Conservation (phyloP, 306 rosid species). For the Chamaecrista fasciculata region DNA sequence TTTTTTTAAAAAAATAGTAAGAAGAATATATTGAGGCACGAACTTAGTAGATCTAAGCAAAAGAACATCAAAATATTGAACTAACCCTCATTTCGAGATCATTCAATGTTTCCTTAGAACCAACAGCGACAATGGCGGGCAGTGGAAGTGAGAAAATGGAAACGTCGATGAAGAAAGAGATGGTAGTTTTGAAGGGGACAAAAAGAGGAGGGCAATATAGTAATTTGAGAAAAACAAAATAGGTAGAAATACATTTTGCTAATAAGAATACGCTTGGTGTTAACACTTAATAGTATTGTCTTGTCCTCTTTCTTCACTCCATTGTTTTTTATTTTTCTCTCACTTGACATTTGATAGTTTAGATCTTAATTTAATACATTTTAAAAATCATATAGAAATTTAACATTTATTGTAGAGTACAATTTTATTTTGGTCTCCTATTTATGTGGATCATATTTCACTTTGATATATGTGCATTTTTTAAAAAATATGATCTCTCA, state of each 20-base stretch:
- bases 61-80: not conserved
- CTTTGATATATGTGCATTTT: too few relatives aligned
- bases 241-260: not conserved
- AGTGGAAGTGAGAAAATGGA: not conserved
- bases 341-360: too few relatives aligned
- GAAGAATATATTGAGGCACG: not conserved
- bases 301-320: not conserved
- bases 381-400: not conserved
- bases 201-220: not conserved
- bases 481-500: too few relatives aligned
- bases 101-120: conserved; percentile 5
- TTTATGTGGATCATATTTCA: too few relatives aligned
- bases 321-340: too few relatives aligned
- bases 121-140: not conserved
- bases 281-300: not conserved
- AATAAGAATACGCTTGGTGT: not conserved
- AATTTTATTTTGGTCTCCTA: too few relatives aligned
- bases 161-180: not conserved
- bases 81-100: conserved; percentile 49
- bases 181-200: not conserved
- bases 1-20: not conserved
- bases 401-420: too few relatives aligned
- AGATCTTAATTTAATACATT: too few relatives aligned
- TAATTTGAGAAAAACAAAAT: not conserved
- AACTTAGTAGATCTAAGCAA: conserved; percentile 1